Percentiles rank a stretch among this genome's conserved stretches.
These are phyloP conservation scores for Fusarium sambucinum DNA, from an alignment of 2,329 filamentous ascomycete species.

Conservation along the genomic window DNA sequence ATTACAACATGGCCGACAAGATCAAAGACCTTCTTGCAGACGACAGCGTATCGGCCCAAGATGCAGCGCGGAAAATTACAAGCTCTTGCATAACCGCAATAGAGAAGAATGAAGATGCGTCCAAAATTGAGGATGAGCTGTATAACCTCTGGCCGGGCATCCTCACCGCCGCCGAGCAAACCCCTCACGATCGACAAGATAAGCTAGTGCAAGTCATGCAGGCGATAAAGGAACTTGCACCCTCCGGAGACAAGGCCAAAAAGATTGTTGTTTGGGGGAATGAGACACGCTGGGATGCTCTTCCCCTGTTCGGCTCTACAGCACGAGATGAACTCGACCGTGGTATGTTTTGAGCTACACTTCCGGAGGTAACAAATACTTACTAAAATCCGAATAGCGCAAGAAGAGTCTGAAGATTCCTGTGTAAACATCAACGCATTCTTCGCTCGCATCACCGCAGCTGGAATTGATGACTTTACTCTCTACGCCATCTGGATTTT, in stretches of 20 bases:
- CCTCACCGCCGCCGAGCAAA: slow-evolving; percentile 38
- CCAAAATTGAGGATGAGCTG: slow-evolving; percentile 29
- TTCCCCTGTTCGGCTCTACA: slow-evolving; percentile 35
- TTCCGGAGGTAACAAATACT: fast-evolving
- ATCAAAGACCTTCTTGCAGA: slow-evolving; percentile 12
- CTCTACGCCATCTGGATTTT: slow-evolving; percentile 39
- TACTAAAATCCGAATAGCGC: slow-evolving; percentile 8
- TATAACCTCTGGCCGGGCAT: slow-evolving; percentile 28
- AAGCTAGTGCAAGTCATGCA: slow-evolving; percentile 41
- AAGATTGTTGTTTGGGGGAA: slow-evolving; percentile 37
- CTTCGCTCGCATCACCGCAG: slow-evolving; percentile 31
- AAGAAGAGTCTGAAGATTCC: slow-evolving; percentile 17
- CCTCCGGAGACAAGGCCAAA: slow-evolving; percentile 15
- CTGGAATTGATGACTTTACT: slow-evolving; percentile 24
- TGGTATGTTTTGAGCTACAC: slow-evolving; percentile 1
- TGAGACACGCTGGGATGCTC: slow-evolving; percentile 31
- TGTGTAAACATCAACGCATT: slow-evolving; percentile 36
- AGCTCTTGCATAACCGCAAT: slow-evolving; percentile 21
- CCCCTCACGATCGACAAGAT: slow-evolving; percentile 36
- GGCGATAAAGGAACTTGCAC: slow-evolving; percentile 29
- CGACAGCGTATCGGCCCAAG: slow-evolving; percentile 13
- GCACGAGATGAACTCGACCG: slow-evolving; percentile 36
- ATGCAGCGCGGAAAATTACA: slow-evolving; percentile 30
- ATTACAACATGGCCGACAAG: slow-evolving; percentile 28
- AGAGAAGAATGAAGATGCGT: slow-evolving; percentile 15